phyloP scores from a whole-genome alignment of 2,329 filamentous ascomycete genomes.

The Byssothecium circinans region DNA sequence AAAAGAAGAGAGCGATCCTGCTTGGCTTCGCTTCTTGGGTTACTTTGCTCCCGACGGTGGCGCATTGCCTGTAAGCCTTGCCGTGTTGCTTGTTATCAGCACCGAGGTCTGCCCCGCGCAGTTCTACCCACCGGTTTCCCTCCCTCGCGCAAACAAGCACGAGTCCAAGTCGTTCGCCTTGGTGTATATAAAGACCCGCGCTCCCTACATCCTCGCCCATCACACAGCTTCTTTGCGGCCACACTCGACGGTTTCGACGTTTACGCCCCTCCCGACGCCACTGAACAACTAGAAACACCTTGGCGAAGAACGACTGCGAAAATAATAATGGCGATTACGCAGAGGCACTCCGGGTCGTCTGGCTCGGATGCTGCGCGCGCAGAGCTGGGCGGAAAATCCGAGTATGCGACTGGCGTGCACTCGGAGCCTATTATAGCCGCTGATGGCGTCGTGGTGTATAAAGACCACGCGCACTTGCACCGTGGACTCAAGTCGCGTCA shows the following conservation, averaged over 20 bases:
- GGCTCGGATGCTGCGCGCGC: slow-evolving; percentile 30
- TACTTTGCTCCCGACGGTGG: slow-evolving; percentile 12
- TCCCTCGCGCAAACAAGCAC: not conserved
- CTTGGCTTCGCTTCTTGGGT: slow-evolving; percentile 20
- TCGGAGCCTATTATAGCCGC: slow-evolving; percentile 11
- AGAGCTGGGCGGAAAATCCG: slow-evolving; percentile 29
- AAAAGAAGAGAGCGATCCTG: not conserved
- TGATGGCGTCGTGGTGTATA: slow-evolving; percentile 31
- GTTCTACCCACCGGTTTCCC: not conserved
- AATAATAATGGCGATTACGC: slow-evolving; percentile 10
- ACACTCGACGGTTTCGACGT: no score
- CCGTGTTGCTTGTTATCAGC: slow-evolving; percentile 10
- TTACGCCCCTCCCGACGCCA: slow-evolving; percentile 9
- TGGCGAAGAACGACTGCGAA: not conserved
- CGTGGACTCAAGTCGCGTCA: slow-evolving; percentile 58
- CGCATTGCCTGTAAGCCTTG: slow-evolving; percentile 14
- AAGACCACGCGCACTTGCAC: slow-evolving; percentile 47
- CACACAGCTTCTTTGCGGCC: not conserved
- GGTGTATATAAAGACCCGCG: not conserved
- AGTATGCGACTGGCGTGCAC: slow-evolving; percentile 23
- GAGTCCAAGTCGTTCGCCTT: not conserved
- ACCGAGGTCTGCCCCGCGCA: slow-evolving; percentile 1
- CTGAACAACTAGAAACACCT: not conserved
- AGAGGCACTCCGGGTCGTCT: slow-evolving; percentile 16
- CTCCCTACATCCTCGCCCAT: no score